Conservation (phyloP, 345 rosid genomes). For the Erodium maritimum region DNA sequence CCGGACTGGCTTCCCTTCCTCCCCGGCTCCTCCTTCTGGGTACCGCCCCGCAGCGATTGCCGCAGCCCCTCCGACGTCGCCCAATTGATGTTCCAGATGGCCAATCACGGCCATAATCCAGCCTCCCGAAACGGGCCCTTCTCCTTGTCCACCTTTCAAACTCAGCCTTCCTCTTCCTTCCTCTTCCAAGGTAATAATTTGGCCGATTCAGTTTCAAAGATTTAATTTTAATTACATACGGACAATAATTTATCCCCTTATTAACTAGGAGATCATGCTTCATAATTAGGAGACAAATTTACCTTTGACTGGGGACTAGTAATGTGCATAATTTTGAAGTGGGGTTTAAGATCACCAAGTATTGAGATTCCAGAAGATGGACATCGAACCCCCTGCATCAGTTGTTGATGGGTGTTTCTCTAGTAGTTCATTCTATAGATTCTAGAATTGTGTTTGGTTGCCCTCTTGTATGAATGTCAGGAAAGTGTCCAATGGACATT, state of each 20-base stretch:
- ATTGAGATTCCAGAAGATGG: neutral
- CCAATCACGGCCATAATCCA: neutral
- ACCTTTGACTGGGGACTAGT: neutral
- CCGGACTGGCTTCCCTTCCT: conserved; percentile 48
- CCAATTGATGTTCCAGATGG: neutral
- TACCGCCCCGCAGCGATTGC: conserved; percentile 15
- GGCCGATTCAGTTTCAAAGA: too few species aligned
- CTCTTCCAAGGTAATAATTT: neutral
- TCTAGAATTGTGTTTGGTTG: neutral
- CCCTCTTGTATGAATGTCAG: neutral
- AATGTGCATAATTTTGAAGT: neutral
- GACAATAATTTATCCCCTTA: neutral
- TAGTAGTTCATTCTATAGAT: neutral
- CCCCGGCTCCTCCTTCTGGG: conserved; percentile 43
- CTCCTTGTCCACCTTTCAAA: neutral
- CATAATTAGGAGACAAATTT: neutral
- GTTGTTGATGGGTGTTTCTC: neutral
- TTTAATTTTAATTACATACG: neutral
- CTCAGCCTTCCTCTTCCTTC: neutral
- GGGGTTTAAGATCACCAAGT: neutral
- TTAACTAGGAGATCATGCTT: too few species aligned
- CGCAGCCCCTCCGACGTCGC: neutral
- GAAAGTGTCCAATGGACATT: neutral
- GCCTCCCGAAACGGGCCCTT: neutral
- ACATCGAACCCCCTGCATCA: neutral